These are phyloP conservation scores for Chaetoscypha palmicola DNA, from an alignment of 2,329 filamentous ascomycete species.

Conservation along the genomic window DNA sequence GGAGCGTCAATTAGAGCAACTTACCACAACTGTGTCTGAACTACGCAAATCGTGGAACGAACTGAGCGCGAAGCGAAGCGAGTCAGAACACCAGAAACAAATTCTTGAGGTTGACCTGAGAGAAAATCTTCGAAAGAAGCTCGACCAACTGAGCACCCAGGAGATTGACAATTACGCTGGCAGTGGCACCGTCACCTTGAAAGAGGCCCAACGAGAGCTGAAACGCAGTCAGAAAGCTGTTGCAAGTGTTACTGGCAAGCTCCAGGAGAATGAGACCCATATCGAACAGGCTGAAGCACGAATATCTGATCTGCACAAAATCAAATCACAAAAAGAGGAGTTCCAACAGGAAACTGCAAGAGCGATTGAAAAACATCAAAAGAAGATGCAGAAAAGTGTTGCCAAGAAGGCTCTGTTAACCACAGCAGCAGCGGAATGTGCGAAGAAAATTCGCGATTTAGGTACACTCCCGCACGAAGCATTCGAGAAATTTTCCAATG, in stretches of 20 bases:
- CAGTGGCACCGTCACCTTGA: constrained; percentile 58
- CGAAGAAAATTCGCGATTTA: constrained; percentile 83
- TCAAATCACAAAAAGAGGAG: constrained; percentile 58
- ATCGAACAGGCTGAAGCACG: constrained; percentile 49
- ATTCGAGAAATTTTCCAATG: constrained; percentile 81
- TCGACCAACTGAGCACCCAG: constrained; percentile 77
- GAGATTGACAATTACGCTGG: constrained; percentile 62
- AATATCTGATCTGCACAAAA: constrained; percentile 33
- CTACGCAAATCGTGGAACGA: constrained; percentile 72
- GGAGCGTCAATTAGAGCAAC: constrained; percentile 68
- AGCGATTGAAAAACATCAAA: constrained; percentile 78
- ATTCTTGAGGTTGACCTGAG: constrained; percentile 79
- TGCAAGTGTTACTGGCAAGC: constrained; percentile 58
- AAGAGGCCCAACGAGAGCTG: constrained; percentile 73
- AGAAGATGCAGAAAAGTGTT: constrained; percentile 84
- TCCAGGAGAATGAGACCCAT: constrained; percentile 67
- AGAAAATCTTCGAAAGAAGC: constrained; percentile 79
- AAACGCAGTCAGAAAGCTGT: constrained; percentile 67
- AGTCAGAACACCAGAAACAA: constrained; percentile 73
- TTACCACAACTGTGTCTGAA: constrained; percentile 63
- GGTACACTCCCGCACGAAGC: constrained; percentile 92
- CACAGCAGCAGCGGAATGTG: constrained; percentile 70
- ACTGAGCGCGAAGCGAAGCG: constrained; percentile 63
- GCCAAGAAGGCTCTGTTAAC: constrained; percentile 78
- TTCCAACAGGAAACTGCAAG: constrained; percentile 68